Percentiles rank a stretch among this genome's conserved stretches.
These are phyloP conservation scores for Umbelopsis isabellina DNA, from an alignment of 192 early-diverging fungal genomes.

Conservation along the genomic window DNA sequence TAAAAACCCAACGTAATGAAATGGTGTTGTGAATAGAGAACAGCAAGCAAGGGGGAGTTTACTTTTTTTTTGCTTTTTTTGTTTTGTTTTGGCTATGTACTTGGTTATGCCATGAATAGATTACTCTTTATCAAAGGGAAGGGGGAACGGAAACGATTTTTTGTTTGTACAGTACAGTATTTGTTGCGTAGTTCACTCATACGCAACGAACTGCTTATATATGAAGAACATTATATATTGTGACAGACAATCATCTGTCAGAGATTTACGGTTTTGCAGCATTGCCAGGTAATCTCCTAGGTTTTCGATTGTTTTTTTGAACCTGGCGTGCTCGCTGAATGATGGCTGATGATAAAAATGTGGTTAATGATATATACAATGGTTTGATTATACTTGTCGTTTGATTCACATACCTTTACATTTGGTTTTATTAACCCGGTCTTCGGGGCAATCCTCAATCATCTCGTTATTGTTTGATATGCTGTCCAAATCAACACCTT, in stretches of 20 bases:
- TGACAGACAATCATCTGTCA: neutral
- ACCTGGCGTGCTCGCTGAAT: constrained; percentile 24
- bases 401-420: constrained; percentile 24
- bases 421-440: constrained; percentile 4
- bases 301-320: constrained; percentile 15
- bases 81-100: neutral
- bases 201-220: too few relatives aligned
- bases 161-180: too few relatives aligned
- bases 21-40: neutral
- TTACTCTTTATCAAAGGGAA: neutral
- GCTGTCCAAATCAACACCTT: constrained; percentile 21
- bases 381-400: too few relatives aligned
- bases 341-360: constrained; percentile 3
- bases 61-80: neutral
- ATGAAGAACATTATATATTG: too few relatives aligned
- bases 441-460: constrained; percentile 30
- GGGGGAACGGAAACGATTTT: too few relatives aligned
- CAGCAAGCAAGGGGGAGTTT: neutral
- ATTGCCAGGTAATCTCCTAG: neutral
- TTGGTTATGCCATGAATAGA: neutral
- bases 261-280: constrained; percentile 5
- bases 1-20: neutral
- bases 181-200: too few relatives aligned
- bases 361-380: too few relatives aligned
- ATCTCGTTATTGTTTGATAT: constrained; percentile 18